A percentile compares a stretch with the other conserved stretches of the same genome.
phyloP scores from a whole-genome alignment of 2,329 filamentous ascomycete species.

The Calonectria honghensis region DNA sequence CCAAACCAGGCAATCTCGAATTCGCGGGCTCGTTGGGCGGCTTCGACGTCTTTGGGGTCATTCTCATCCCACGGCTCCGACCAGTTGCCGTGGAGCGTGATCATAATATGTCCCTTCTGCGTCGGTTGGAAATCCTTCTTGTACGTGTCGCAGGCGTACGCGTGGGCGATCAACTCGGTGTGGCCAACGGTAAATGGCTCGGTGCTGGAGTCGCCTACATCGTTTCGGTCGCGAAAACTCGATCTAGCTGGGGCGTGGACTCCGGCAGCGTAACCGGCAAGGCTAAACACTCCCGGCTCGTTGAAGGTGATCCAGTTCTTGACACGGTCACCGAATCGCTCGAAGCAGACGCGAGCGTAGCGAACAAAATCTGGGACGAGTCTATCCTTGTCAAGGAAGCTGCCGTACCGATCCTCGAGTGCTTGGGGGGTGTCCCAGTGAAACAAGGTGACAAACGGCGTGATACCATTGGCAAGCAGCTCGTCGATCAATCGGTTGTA shows the following conservation, averaged over 20 bases:
- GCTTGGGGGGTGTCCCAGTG: slow-evolving; percentile 77
- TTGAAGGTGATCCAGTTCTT: slow-evolving; percentile 53
- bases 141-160: slow-evolving; percentile 61
- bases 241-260: slow-evolving; percentile 48
- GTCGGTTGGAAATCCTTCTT: slow-evolving; percentile 61
- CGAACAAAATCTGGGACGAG: slow-evolving; percentile 50
- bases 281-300: slow-evolving; percentile 47
- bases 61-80: slow-evolving; percentile 63
- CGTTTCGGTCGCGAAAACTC: slow-evolving; percentile 50
- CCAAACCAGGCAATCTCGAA: slow-evolving; percentile 66
- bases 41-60: slow-evolving; percentile 60
- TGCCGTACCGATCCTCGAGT: slow-evolving; percentile 48
- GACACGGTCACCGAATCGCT: slow-evolving; percentile 49
- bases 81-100: slow-evolving; percentile 65
- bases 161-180: slow-evolving; percentile 63
- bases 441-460: slow-evolving; percentile 77
- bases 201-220: slow-evolving; percentile 49
- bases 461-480: slow-evolving; percentile 71
- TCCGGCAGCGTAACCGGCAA: slow-evolving; percentile 48
- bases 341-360: slow-evolving; percentile 51
- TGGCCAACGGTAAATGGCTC: slow-evolving; percentile 64
- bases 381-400: slow-evolving; percentile 48
- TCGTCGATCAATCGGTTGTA: slow-evolving; percentile 78
- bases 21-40: slow-evolving; percentile 62
- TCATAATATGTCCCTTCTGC: slow-evolving; percentile 63